phyloP scores from a whole-genome alignment of 345 rosid species.

The Laguncularia racemosa region DNA sequence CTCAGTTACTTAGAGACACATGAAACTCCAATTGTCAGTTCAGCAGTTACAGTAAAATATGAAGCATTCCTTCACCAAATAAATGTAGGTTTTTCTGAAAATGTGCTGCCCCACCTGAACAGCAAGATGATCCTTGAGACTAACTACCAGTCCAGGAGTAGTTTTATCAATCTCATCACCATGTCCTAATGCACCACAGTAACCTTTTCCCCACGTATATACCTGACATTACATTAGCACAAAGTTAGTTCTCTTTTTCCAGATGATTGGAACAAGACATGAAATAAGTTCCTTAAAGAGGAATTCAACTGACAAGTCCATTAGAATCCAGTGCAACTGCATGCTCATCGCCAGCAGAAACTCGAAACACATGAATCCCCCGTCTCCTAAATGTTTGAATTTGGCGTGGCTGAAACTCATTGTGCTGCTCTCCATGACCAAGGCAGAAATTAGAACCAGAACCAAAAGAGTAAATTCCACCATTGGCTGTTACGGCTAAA shows the following conservation, averaged over 20 bases:
- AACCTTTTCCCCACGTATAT: constrained; percentile 98
- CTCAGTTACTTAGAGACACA: too few relatives aligned
- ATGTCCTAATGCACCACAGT: constrained; percentile 95
- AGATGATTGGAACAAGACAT: not conserved
- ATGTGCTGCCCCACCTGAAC: constrained; percentile 53
- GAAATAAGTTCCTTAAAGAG: not conserved
- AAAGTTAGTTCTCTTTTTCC: not conserved
- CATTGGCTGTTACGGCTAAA: constrained; percentile 56
- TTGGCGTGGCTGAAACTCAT: constrained; percentile 70
- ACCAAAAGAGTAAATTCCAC: constrained; percentile 79
- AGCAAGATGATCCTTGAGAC: constrained; percentile 54
- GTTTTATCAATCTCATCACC: constrained; percentile 94
- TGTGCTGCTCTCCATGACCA: constrained; percentile 95
- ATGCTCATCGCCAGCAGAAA: constrained; percentile 97
- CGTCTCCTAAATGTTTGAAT: constrained; percentile 72
- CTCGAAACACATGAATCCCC: constrained; percentile 64
- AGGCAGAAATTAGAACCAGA: constrained; percentile 89
- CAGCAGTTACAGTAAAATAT: too few relatives aligned
- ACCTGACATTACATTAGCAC: constrained; percentile 37
- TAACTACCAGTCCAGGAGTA: constrained; percentile 53
- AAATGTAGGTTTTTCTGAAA: not conserved
- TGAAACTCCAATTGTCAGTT: too few relatives aligned
- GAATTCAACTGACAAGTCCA: constrained; percentile 58
- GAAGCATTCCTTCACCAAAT: too few relatives aligned
- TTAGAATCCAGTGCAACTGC: constrained; percentile 91